A percentile compares a stretch with the other conserved stretches of the same genome.
These are phyloP conservation scores for Populus tomentosa DNA, from an alignment of 441 rosid genomes.

Conservation along the genomic window DNA sequence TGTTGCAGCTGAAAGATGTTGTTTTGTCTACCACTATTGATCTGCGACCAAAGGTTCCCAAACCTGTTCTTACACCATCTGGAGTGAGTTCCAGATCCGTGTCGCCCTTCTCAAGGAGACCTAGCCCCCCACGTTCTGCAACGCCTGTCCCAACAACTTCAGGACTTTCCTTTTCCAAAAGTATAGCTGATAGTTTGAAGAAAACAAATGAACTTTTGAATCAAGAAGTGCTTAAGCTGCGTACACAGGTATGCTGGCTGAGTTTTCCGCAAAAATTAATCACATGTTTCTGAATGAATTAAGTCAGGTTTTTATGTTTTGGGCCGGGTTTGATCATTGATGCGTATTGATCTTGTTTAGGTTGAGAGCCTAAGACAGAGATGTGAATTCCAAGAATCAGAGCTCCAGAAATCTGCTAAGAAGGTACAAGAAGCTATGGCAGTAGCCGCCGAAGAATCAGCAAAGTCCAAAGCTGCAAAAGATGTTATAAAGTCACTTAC, in stretches of 20 bases:
- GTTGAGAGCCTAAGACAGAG: conserved; percentile 77
- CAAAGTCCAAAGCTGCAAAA: conserved; percentile 88
- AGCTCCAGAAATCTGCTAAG: conserved; percentile 78
- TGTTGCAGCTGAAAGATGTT: conserved; percentile 78
- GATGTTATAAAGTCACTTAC: conserved; percentile 92
- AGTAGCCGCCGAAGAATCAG: conserved; percentile 82
- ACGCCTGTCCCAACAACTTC: conserved; percentile 86
- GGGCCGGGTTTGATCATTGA: not conserved
- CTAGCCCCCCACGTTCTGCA: conserved; percentile 95
- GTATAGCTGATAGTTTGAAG: conserved; percentile 80
- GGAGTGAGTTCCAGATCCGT: conserved; percentile 92
- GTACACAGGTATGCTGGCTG: conserved; percentile 61
- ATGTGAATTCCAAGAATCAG: conserved; percentile 79
- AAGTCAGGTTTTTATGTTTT: not conserved
- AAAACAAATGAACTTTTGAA: conserved; percentile 90
- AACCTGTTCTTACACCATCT: conserved; percentile 69
- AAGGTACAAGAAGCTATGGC: conserved; percentile 79
- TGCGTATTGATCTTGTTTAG: conserved; percentile 39
- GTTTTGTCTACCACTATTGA: conserved; percentile 64
- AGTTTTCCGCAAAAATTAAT: not conserved
- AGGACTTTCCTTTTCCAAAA: conserved; percentile 84
- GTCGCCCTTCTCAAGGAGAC: conserved; percentile 93
- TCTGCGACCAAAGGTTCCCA: conserved; percentile 60
- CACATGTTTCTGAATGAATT: not conserved
- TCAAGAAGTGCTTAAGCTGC: conserved; percentile 84